Base-by-base conservation (phyloP, 805 yeast genomes). In the Candida tibetensis region DNA sequence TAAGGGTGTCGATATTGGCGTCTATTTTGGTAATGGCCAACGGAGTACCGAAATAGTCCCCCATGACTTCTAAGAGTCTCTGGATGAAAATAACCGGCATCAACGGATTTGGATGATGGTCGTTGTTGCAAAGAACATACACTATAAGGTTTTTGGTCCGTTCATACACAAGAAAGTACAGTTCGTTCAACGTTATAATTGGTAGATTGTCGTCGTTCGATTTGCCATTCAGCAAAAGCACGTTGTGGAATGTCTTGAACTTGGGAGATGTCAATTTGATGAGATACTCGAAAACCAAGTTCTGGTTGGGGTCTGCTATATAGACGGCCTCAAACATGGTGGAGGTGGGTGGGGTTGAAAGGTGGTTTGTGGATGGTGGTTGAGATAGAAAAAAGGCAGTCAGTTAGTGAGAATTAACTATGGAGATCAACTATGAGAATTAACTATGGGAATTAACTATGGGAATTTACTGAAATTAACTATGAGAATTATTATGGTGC, bases 1-100 rank as follows among this genome's bases (percentile, higher is more conserved):
- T 73, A 31, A 89, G 60, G 1, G 85, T 77, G 52, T 88, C 95
- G 46, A 72, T 74, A 52, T 88, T 83, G 31, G 82, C 75, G 37
- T 76, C 81, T 8, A 93, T 62, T 47, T 81, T 83, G 17, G 74
- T 53, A 1, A 77, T 58, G 2, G 78, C 71, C 21, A 89, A 53
- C 2, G 81, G 81, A 2, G 58, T 41, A 16, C 74, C 74, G 29
- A 86, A 82, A 57, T 80, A 85, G 39, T 76, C 80, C 33, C 69
- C 64, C 46, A 85, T 64, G 0, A 72, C 72, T 14, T 59, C 71
- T 10, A 80, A 65, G 16, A 85, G 57, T 19, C 72, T 58, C 18
- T 66, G 62, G 16, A 81, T 57, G 40, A 85, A 75, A 17, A 72
- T 72, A 42, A 71, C 69, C 1, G 86, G 79, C n/a, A 72, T 57